phyloP scores from a whole-genome alignment of 108 stramenopile genomes.

The Mediolabrus comicus region DNA sequence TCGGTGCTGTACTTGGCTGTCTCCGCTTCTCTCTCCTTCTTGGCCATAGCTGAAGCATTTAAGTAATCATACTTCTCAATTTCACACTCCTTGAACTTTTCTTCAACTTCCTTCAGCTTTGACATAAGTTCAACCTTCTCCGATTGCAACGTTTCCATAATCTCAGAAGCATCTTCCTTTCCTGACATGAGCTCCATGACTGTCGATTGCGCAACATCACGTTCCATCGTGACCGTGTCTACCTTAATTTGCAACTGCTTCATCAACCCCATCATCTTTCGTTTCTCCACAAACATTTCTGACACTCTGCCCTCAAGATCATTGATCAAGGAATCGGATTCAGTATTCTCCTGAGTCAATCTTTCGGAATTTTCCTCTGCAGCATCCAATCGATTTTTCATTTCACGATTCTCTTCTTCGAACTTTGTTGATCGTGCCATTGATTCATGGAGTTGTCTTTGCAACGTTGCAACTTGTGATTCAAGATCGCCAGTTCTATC shows the following conservation, averaged over 20 bases:
- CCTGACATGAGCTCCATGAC: not conserved
- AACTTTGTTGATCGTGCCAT: not conserved
- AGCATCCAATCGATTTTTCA: not conserved
- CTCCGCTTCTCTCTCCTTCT: not conserved
- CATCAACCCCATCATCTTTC: not conserved
- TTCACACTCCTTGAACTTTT: not conserved
- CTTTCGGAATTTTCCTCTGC: not conserved
- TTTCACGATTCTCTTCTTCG: not conserved
- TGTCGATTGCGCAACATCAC: not conserved
- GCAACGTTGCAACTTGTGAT: not conserved
- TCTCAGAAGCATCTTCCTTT: not conserved
- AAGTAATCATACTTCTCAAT: not conserved
- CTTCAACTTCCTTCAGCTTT: not conserved
- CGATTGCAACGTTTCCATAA: not conserved
- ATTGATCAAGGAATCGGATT: not conserved
- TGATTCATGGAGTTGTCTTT: not conserved
- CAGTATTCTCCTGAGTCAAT: not conserved
- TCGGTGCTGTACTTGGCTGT: not conserved
- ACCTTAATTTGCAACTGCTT: not conserved
- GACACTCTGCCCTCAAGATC: not conserved
- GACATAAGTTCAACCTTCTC: not conserved
- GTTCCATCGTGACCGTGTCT: not conserved
- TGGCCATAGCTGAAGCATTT: not conserved
- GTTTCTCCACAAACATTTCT: not conserved
- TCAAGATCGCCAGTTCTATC: not conserved